A percentile compares a stretch with the other conserved stretches of the same genome.
These are phyloP conservation scores for Fusarium verrucosum DNA, from an alignment of 2,329 filamentous ascomycete genomes.

Conservation along the genomic window DNA sequence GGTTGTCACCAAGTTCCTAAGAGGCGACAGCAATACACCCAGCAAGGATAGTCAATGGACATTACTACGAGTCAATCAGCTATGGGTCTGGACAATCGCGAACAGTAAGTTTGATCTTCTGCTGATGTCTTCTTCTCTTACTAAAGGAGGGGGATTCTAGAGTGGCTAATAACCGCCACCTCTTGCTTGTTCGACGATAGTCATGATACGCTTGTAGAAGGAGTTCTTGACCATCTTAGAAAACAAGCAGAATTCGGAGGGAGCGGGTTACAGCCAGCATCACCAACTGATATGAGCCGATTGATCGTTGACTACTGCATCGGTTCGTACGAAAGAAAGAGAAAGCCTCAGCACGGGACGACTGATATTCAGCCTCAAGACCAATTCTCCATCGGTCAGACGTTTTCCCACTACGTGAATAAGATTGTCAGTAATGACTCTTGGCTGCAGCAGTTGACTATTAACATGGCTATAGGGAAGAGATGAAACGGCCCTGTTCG, in stretches of 20 bases:
- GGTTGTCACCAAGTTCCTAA: no score
- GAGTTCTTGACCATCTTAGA: background rate
- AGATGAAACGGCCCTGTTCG: background rate
- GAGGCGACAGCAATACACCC: no score
- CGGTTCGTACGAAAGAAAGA: background rate
- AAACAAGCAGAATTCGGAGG: background rate
- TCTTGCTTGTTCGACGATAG: background rate
- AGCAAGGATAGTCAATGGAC: no score
- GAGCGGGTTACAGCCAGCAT: background rate
- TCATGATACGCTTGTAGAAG: background rate
- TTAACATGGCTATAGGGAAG: background rate
- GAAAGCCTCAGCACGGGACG: fast-evolving
- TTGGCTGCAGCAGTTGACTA: background rate
- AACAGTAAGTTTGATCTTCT: no score
- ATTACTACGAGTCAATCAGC: background rate
- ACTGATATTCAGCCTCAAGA: no score
- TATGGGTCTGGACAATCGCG: conserved; percentile 16
- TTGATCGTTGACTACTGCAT: background rate
- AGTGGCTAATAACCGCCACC: background rate
- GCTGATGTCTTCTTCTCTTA: no score
- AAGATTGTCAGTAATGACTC: background rate
- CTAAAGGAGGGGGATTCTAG: no score
- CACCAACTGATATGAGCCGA: background rate
- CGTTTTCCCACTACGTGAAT: background rate
- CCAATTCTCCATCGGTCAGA: background rate